Evolutionary conservation across 805 yeast species (phyloP).

Genomic region (Ogataea saltuana): DNA sequence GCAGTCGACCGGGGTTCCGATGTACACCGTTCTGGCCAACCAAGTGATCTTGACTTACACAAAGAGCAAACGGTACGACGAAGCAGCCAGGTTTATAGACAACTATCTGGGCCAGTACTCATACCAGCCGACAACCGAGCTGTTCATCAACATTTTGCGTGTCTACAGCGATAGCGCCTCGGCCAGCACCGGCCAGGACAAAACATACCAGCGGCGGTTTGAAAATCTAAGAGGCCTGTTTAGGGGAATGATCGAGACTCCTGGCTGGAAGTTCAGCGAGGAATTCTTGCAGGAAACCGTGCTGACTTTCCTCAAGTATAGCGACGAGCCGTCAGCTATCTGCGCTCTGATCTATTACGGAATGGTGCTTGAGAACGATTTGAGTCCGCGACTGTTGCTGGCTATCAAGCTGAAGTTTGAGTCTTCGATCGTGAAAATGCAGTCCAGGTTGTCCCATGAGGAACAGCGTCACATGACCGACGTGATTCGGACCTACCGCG

Average conservation of each 20-base stretch:
- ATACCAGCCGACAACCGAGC: slow-evolving; percentile 20
- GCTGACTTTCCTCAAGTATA: slow-evolving; percentile 28
- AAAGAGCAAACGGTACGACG: slow-evolving; percentile 31
- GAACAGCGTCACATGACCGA: slow-evolving; percentile 11
- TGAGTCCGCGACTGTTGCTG: slow-evolving; percentile 19
- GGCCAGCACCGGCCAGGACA: slow-evolving; percentile 9
- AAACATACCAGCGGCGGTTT: slow-evolving; percentile 11
- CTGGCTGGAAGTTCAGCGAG: slow-evolving; percentile 22
- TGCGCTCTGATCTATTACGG: slow-evolving; percentile 31
- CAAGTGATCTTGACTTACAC: slow-evolving; percentile 39
- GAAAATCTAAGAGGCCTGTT: slow-evolving; percentile 21
- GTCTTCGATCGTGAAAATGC: slow-evolving; percentile 26
- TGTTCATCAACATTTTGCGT: slow-evolving; percentile 19
- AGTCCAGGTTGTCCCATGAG: slow-evolving; percentile 16
- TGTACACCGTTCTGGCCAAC: slow-evolving; percentile 40
- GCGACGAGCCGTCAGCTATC: slow-evolving; percentile 28
- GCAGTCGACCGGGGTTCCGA: slow-evolving; percentile 30
- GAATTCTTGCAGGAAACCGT: slow-evolving; percentile 19
- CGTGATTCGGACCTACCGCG: slow-evolving; percentile 15
- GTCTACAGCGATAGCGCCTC: slow-evolving; percentile 22
- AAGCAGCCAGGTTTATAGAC: slow-evolving; percentile 38
- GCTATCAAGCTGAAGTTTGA: slow-evolving; percentile 24
- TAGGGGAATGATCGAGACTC: slow-evolving; percentile 16
- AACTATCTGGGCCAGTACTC: slow-evolving; percentile 14
- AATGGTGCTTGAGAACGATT: slow-evolving; percentile 12